Conservation (phyloP, 2,329 filamentous ascomycete species). For the Ophiocordyceps camponoti-leonardi region DNA sequence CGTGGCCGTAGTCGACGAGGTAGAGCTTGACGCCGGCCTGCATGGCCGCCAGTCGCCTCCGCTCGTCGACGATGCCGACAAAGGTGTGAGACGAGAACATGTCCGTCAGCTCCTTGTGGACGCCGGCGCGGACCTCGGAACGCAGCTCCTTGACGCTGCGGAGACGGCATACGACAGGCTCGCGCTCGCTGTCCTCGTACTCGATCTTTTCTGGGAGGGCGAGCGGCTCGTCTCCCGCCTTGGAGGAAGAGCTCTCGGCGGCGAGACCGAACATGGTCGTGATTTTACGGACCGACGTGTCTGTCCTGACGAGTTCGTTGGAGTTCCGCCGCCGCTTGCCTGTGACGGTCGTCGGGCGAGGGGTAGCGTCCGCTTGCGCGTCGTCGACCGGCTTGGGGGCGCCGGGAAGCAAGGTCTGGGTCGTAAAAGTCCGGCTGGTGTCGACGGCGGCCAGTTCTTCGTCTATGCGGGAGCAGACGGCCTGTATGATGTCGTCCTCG, state of each 20-base stretch:
- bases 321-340: slow-evolving; percentile 23
- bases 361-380: slow-evolving; percentile 9
- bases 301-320: slow-evolving; percentile 80
- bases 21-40: slow-evolving; percentile 87
- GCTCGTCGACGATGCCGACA: slow-evolving; percentile 80
- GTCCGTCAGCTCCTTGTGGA: slow-evolving; percentile 76
- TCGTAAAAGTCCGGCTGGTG: slow-evolving; percentile 85
- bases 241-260: slow-evolving; percentile 12
- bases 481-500: slow-evolving; percentile 86
- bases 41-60: slow-evolving; percentile 73
- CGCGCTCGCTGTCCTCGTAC: slow-evolving; percentile 57
- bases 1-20: slow-evolving; percentile 80
- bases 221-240: slow-evolving; percentile 16
- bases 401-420: slow-evolving; percentile 73
- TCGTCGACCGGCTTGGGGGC: slow-evolving; percentile 17
- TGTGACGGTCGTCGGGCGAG: slow-evolving; percentile 17
- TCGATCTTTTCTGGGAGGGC: slow-evolving; percentile 33
- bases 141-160: slow-evolving; percentile 77
- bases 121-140: slow-evolving; percentile 58
- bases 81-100: slow-evolving; percentile 81
- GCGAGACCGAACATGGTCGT: slow-evolving; percentile 75
- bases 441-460: slow-evolving; percentile 71
- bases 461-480: slow-evolving; percentile 66
- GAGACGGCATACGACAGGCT: slow-evolving; percentile 53
- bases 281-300: slow-evolving; percentile 79